Evolutionary conservation across 2,329 filamentous ascomycete species (phyloP).

Genomic region (Kalaharituber pfeilii): DNA sequence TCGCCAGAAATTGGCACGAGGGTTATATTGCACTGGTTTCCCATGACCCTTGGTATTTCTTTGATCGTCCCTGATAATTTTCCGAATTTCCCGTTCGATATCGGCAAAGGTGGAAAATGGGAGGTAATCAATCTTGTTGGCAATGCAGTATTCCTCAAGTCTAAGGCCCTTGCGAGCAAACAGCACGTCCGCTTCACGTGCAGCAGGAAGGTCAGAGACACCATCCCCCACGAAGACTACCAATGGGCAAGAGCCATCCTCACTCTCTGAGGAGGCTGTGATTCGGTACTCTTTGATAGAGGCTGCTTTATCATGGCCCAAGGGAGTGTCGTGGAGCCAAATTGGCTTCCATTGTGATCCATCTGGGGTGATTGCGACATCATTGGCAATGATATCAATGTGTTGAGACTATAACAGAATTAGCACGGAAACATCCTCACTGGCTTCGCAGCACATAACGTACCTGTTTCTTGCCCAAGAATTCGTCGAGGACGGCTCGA

Average conservation of each 20-base stretch:
- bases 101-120: conserved; percentile 50
- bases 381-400: conserved; percentile 53
- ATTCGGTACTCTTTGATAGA: conserved; percentile 45
- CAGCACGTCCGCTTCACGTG: conserved; percentile 48
- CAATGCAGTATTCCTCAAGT: conserved; percentile 48
- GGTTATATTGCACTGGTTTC: conserved; percentile 45
- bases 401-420: conserved; percentile 30
- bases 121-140: conserved; percentile 42
- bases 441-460: background rate
- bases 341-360: conserved; percentile 46
- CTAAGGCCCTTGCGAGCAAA: conserved; percentile 48
- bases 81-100: conserved; percentile 43
- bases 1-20: conserved; percentile 50
- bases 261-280: conserved; percentile 36
- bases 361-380: conserved; percentile 41
- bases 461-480: conserved; percentile 41
- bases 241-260: conserved; percentile 45
- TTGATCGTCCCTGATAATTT: conserved; percentile 42
- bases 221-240: conserved; percentile 56
- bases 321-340: conserved; percentile 47
- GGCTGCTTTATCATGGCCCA: conserved; percentile 50
- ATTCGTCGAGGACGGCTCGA: conserved; percentile 43
- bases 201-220: conserved; percentile 48
- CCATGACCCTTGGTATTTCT: conserved; percentile 43
- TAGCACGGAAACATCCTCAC: background rate